Conservation (phyloP, 768 basidiomycete genomes). For the Neoboletus magnificus region DNA sequence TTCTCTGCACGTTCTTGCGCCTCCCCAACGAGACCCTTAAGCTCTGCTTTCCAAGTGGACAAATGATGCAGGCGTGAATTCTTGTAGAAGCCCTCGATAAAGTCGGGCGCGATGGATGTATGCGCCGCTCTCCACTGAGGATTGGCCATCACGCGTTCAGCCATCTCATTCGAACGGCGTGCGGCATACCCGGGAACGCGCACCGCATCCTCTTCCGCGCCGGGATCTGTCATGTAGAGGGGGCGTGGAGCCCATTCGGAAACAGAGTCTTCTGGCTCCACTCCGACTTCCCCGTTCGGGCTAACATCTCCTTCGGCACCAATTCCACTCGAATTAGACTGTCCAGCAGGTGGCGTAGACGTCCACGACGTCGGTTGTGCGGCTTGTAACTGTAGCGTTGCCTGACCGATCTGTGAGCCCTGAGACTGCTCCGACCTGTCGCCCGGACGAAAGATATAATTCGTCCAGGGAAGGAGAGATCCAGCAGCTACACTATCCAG, state of each 20-base stretch:
- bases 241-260: constrained; percentile 17
- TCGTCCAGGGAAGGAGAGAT: constrained; percentile 72
- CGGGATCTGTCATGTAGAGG: constrained; percentile 43
- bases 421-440: constrained; percentile 49
- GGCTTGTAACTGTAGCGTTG: constrained; percentile 11
- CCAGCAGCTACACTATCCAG: constrained; percentile 70
- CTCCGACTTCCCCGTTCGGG: neutral
- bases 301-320: neutral
- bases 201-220: constrained; percentile 40
- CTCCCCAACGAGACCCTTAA: constrained; percentile 72
- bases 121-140: constrained; percentile 84
- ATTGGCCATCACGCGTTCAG: constrained; percentile 76
- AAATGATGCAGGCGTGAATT: constrained; percentile 93
- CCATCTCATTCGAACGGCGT: constrained; percentile 64
- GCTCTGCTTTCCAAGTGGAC: constrained; percentile 88
- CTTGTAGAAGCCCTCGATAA: constrained; percentile 79
- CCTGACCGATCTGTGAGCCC: constrained; percentile 33
- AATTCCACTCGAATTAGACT: neutral
- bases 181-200: constrained; percentile 64
- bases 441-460: constrained; percentile 58
- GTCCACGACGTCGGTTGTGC: constrained; percentile 5
- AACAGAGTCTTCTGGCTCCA: neutral
- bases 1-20: constrained; percentile 71
- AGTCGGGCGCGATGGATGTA: constrained; percentile 82
- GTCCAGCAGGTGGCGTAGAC: neutral